phyloP scores from a whole-genome alignment of 768 basidiomycete species.

The Trametes cingulata region DNA sequence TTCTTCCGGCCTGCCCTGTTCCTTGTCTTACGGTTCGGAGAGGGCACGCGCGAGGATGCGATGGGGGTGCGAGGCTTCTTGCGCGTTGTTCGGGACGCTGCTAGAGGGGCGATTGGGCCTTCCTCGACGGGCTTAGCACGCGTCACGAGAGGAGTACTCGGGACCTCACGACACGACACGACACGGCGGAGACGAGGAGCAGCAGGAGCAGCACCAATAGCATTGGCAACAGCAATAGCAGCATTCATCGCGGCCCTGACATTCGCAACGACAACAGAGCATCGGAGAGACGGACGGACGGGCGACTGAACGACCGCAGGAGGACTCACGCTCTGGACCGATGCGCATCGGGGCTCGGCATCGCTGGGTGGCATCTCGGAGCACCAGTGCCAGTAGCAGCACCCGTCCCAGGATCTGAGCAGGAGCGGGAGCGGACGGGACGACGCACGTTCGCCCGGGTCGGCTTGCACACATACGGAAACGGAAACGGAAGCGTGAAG shows the following conservation, averaged over 20 bases:
- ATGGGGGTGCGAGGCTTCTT: not conserved
- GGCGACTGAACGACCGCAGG: not conserved
- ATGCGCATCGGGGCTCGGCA: not conserved
- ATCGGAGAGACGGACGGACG: not conserved
- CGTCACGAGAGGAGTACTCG: not conserved
- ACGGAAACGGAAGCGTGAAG: too few species aligned
- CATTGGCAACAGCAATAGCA: not conserved
- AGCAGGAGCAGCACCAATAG: not conserved
- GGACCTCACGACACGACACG: not conserved
- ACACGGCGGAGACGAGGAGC: not conserved
- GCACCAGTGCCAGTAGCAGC: too few species aligned
- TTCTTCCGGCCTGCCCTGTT: too few species aligned
- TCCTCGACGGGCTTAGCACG: not conserved
- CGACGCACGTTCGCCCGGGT: too few species aligned
- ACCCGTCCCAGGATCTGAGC: not conserved
- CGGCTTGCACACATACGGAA: too few species aligned
- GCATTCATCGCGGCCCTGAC: too few species aligned
- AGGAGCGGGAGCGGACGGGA: not conserved
- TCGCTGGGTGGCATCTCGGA: not conserved
- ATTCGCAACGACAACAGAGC: too few species aligned
- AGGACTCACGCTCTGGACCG: not conserved
- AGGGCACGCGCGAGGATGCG: not conserved
- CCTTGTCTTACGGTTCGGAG: too few species aligned
- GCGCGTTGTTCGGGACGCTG: constrained; percentile 1
- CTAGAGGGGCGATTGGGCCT: constrained; percentile 10